phyloP scores from a whole-genome alignment of 2,329 filamentous ascomycete species.

The Colletotrichum viniferum region DNA sequence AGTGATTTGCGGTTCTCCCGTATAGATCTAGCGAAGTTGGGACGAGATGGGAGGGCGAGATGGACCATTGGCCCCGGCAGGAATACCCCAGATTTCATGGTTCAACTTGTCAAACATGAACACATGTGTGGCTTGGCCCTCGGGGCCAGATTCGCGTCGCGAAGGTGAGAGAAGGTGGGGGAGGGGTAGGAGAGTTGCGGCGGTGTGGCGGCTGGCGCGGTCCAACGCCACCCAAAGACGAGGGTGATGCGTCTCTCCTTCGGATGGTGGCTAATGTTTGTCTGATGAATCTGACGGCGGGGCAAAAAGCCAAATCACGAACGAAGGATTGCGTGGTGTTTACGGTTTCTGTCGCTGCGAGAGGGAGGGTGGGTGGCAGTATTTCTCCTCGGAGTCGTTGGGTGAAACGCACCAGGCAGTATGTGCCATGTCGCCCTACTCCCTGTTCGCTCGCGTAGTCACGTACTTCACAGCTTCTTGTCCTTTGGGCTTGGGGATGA shows the following conservation, averaged over 20 bases:
- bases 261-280: background rate
- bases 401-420: background rate
- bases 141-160: conserved; percentile 8
- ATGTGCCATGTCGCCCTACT: background rate
- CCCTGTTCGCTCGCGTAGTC: background rate
- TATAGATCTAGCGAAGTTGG: background rate
- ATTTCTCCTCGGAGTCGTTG: background rate
- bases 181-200: background rate
- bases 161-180: background rate
- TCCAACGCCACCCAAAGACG: background rate
- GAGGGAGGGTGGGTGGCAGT: background rate
- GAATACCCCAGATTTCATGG: background rate
- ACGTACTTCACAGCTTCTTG: background rate
- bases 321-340: background rate
- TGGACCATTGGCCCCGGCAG: background rate
- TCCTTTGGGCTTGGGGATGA: background rate
- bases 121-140: background rate
- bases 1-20: background rate
- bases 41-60: background rate
- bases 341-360: background rate
- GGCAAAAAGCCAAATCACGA: background rate
- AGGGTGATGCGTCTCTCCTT: background rate
- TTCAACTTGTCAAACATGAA: conserved; percentile 7
- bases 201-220: background rate
- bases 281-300: background rate